Percentiles rank a stretch among this genome's conserved stretches.
Conservation (phyloP, 179 eudicot species). For the Silene vulgaris region DNA sequence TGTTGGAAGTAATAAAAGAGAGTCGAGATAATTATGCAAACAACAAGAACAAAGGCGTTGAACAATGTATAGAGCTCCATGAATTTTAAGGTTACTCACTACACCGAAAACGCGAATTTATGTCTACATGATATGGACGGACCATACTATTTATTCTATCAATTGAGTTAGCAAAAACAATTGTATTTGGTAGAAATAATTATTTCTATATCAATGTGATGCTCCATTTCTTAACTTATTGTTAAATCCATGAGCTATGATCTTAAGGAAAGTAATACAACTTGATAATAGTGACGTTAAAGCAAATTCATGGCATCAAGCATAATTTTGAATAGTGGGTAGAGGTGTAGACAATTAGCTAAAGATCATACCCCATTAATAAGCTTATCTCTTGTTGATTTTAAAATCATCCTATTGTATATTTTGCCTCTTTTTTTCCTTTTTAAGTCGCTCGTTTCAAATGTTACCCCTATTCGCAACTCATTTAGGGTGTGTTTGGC, state of each 20-base stretch:
- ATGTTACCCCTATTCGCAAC: no score
- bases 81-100: neutral
- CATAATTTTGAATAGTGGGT: neutral
- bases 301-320: neutral
- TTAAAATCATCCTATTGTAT: no score
- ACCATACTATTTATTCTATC: neutral
- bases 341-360: neutral
- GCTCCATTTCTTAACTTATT: slow-evolving; percentile 4
- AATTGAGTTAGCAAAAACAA: slow-evolving; percentile 1
- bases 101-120: neutral
- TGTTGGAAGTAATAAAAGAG: neutral
- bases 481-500: no score
- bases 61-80: slow-evolving; percentile 9
- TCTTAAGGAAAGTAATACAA: neutral
- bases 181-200: slow-evolving; percentile 11
- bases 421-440: no score
- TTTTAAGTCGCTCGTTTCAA: no score
- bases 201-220: neutral
- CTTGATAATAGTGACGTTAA: neutral
- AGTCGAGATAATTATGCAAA: slow-evolving; percentile 6
- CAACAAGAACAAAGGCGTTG: neutral
- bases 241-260: neutral
- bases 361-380: neutral
- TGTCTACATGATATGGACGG: neutral
- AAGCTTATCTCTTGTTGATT: neutral